Base-by-base conservation (phyloP, 768 basidiomycete species). In the Agaricus blazei region DNA sequence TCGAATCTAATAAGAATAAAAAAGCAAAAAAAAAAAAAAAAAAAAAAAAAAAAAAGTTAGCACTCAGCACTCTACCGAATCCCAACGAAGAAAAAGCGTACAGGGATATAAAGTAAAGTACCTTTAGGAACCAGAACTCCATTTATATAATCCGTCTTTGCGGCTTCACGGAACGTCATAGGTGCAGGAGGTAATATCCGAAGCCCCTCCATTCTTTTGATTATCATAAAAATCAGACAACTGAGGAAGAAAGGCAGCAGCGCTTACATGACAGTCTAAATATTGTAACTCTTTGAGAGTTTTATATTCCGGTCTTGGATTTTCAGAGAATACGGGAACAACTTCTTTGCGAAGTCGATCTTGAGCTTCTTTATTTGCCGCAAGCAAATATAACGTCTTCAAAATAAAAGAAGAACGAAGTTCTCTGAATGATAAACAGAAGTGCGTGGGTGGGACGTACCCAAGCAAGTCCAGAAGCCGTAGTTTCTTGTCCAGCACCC, bases 291-390 rank as follows among this genome's bases (percentile, higher is more conserved):
- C 70, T 51, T 75, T 76, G 36, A 77, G 58, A 24, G 66, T 70
- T 31, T 72, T 67, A 51, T 77, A 75, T 45, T 74, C 73, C 1
- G 75, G 74, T 31, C 69, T 67, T 3, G 68, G 58, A 44, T 71
- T 68, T 23, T 61, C 59, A 2, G 61, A 57, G 27, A 76, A 65
- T 2, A 77, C 50, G 0, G 70, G 68, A 0, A 65, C 59, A n/a
- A 77, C 63, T 62, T 82, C 81, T 34, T 72, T 70, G 3, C 80
- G 70, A 0, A 83, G 69, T 58, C 69, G 71, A 14, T 64, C 64
- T 62, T 82, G 81, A 41, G 67, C 62, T 11, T 71, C 68, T 2
- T 67, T 71, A 60, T 80, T 62, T 45, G 73, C 72, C 19, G 77
- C 69, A n/a, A 82, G 70, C 37, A 74, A 69, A 71, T 75, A 77